Conservation (phyloP, 345 rosid genomes). For the Arabis hirsuta region DNA sequence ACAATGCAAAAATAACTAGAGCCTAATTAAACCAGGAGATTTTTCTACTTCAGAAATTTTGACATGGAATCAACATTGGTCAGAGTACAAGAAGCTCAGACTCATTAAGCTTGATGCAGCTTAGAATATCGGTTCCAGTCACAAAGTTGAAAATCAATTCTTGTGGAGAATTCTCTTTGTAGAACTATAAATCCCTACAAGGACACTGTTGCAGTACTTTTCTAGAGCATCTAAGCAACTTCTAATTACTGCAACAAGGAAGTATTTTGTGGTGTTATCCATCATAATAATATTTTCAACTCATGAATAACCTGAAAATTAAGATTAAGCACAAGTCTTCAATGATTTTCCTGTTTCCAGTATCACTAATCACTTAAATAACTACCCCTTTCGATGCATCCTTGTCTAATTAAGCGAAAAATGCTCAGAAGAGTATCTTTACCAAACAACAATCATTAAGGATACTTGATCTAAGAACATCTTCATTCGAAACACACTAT, state of each 20-base stretch:
- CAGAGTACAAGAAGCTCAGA: constrained; percentile 8
- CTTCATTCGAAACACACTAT: constrained; percentile 6
- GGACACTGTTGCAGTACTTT: constrained; percentile 1
- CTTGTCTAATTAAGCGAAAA: background rate
- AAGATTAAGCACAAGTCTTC: constrained; percentile 12
- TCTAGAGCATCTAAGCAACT: constrained; percentile 14
- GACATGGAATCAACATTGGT: background rate
- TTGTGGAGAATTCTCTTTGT: background rate
- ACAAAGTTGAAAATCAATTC: background rate
- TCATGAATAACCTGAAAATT: background rate
- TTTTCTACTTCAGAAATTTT: background rate
- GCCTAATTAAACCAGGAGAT: background rate
- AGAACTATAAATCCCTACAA: background rate
- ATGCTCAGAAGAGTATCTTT: constrained; percentile 10
- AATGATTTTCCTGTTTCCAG: background rate
- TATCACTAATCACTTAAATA: constrained; percentile 7
- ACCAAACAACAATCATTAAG: background rate
- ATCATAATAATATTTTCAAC: background rate
- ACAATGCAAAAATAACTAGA: background rate
- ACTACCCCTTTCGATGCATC: background rate
- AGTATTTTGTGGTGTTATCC: constrained; percentile 8
- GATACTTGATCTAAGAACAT: background rate
- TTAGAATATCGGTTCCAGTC: background rate
- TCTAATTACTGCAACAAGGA: constrained; percentile 18
- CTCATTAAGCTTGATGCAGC: constrained; percentile 2